phyloP scores from a whole-genome alignment of 208 protist genomes.

The Leishmania braziliensis region DNA sequence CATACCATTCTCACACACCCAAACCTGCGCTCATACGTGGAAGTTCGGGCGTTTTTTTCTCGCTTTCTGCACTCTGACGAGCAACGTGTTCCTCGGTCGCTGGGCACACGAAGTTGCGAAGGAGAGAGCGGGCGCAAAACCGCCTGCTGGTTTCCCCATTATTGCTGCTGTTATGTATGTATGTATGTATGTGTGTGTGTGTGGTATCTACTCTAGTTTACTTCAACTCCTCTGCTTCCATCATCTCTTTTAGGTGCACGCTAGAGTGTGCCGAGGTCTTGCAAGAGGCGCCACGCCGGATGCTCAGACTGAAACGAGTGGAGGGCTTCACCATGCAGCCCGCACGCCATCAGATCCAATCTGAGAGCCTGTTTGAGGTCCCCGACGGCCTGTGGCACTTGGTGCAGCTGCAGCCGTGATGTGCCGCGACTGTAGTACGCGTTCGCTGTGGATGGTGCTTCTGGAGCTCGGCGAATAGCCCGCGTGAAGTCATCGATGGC shows the following conservation, averaged over 20 bases:
- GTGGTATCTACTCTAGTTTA: not conserved
- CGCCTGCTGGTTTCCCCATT: not conserved
- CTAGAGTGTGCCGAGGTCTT: constrained; percentile 6
- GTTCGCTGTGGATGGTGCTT: constrained; percentile 52
- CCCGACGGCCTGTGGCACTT: constrained; percentile 21
- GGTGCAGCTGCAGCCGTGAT: constrained; percentile 38
- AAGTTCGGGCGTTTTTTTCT: not conserved
- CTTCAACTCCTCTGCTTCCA: not conserved
- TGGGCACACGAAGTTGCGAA: not conserved
- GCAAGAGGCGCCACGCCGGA: constrained; percentile 20
- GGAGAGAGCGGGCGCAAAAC: not conserved
- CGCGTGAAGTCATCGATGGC: constrained; percentile 80
- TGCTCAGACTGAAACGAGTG: constrained; percentile 23
- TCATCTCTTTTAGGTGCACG: not conserved
- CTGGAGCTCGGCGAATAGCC: constrained; percentile 70
- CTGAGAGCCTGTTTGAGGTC: constrained; percentile 31
- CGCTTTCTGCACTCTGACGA: not conserved
- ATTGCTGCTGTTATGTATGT: not conserved
- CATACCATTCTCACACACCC: not conserved
- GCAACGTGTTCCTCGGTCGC: not conserved
- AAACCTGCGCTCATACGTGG: not conserved
- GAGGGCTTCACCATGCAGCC: constrained; percentile 22
- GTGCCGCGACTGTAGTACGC: constrained; percentile 88
- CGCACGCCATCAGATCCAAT: constrained; percentile 22
- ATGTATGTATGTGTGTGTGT: not conserved